These are phyloP conservation scores for Paramecium octaurelia DNA, from an alignment of 73 alveolate genomes.

Conservation along the genomic window DNA sequence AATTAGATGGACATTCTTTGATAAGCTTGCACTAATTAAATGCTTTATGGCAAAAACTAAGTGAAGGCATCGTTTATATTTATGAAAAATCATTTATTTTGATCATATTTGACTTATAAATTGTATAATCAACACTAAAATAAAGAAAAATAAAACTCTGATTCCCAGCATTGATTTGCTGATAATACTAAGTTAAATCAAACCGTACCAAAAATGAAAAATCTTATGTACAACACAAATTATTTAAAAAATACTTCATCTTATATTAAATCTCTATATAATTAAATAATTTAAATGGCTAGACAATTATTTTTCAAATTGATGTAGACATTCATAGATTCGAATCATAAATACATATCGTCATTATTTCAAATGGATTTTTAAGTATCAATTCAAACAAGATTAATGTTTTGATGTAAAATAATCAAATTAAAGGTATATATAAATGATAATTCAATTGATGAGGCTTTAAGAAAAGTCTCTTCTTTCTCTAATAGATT, in stretches of 20 bases:
- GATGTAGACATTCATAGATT: background rate
- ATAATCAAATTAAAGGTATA: background rate
- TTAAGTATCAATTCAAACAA: too few species aligned
- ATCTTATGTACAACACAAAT: background rate
- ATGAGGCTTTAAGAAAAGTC: background rate
- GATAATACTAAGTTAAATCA: background rate
- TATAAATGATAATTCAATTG: background rate
- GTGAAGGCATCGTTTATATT: constrained; percentile 13
- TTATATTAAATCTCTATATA: too few species aligned
- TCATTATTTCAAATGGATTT: background rate
- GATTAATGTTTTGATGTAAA: too few species aligned
- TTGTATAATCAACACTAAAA: background rate
- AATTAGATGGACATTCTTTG: background rate
- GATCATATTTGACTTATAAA: background rate
- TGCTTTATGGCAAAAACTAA: background rate
- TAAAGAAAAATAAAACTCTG: background rate
- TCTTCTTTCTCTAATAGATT: background rate
- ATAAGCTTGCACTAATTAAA: background rate
- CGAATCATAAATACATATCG: background rate
- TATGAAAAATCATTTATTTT: constrained; percentile 6
- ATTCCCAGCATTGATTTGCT: background rate
- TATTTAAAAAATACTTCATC: background rate
- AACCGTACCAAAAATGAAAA: background rate
- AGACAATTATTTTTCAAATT: too few species aligned
- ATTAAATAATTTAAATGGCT: background rate